phyloP scores from a whole-genome alignment of 441 rosid species.

The Bocquillonia castaneifolia region DNA sequence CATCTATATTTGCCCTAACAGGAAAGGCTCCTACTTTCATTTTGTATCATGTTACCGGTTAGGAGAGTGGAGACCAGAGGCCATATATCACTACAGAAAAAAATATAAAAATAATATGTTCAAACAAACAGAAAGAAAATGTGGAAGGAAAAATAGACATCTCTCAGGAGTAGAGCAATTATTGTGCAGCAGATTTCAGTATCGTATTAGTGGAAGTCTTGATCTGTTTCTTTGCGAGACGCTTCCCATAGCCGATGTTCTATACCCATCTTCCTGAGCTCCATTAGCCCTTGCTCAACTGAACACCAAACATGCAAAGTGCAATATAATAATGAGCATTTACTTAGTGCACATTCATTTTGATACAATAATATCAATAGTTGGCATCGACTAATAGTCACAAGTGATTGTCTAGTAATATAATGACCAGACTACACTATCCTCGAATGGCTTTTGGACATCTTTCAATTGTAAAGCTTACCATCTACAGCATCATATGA shows the following conservation, averaged over 20 bases:
- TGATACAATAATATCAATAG: neutral
- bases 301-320: slow-evolving; percentile 15
- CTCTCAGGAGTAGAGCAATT: slow-evolving; percentile 11
- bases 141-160: neutral
- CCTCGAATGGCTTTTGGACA: too few species aligned
- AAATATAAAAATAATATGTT: neutral
- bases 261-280: slow-evolving; percentile 82
- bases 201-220: slow-evolving; percentile 5
- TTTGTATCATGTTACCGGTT: neutral
- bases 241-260: slow-evolving; percentile 95
- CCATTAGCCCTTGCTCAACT: slow-evolving; percentile 81
- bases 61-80: neutral
- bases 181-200: neutral
- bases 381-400: too few species aligned
- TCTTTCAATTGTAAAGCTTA: slow-evolving; percentile 25
- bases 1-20: neutral
- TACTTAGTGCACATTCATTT: neutral
- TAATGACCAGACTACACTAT: too few species aligned
- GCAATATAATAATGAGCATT: neutral
- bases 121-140: neutral
- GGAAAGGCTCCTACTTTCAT: neutral
- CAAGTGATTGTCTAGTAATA: too few species aligned
- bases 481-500: slow-evolving; percentile 84
- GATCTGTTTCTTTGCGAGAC: slow-evolving; percentile 42
- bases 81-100: neutral